phyloP scores from a whole-genome alignment of 768 basidiomycete genomes.

The Trametes punicea region DNA sequence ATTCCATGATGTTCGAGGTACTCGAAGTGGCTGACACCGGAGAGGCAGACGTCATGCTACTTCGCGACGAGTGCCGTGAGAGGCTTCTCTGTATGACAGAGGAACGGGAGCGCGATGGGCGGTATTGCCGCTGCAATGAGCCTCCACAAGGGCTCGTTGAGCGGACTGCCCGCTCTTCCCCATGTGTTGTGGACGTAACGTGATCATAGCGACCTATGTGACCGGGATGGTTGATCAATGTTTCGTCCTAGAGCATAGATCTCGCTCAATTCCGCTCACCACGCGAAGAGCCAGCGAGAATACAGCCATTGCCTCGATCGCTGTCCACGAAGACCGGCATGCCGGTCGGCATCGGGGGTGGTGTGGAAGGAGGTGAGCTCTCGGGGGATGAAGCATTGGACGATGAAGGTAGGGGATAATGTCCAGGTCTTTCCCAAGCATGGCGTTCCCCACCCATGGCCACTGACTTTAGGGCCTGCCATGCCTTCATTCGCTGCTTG shows the following conservation, averaged over 20 bases:
- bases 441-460: neutral
- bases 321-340: too few species aligned
- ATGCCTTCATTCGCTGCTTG: constrained; percentile 6
- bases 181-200: neutral
- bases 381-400: neutral
- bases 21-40: neutral
- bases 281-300: too few species aligned
- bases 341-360: neutral
- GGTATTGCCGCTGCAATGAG: neutral
- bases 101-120: constrained; percentile 1
- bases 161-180: neutral
- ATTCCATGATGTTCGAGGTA: neutral
- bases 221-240: too few species aligned
- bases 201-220: neutral
- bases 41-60: neutral
- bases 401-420: neutral
- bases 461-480: neutral
- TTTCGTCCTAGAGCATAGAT: too few species aligned
- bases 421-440: neutral
- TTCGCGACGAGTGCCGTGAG: neutral
- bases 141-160: too few species aligned
- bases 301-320: too few species aligned
- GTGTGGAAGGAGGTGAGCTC: neutral
- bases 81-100: neutral
- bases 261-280: neutral